Base-by-base conservation (phyloP, 805 yeast species). In the Candida saitoana region DNA sequence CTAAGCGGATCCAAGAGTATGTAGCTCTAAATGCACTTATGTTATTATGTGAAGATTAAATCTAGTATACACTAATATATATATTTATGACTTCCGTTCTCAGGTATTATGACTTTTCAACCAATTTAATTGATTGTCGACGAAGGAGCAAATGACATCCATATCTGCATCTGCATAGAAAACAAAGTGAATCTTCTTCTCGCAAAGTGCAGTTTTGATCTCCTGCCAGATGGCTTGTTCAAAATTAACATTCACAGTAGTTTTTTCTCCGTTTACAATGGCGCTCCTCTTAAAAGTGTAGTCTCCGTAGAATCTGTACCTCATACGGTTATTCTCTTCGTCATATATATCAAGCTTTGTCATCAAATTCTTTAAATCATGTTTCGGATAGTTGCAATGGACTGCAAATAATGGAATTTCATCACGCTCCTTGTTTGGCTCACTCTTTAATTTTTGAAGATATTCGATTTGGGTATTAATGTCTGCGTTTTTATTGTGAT, bases 331-430 rank as follows among this genome's bases (percentile, higher is more conserved):
- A 9, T 53, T 46, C 14, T 53, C 57, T 11, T 38, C 34, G 40
- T 65, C 67, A 35, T 44, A 62, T 15, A 65, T 43, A 18, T 58
- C 59, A 1, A 52, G 56, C 33, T 54, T 52, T 2, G 39, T 43
- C 47, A 50, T 47, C 22, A 62, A 50, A 22, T 48, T 51, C 2
- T 56, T 15, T 3, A 69, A 69, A 47, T 65, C 71, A 14, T 64
- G 46, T 42, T 65, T 65, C 4, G 70, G 70, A 41, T 50, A 63
- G 42, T 65, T 65, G 41, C 69, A 63, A 46, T 65, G 70, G 32
- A 65, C 39, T 3, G 65, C 46, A 36, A 62, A 63, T 5, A 62
- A 35, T 1, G 63, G 59, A 17, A 49, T 48, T 2, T 54, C 44
- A 17, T 48, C 47, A 25, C 54, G 42, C 4, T 43, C 38, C 16